Conservation (phyloP, 2,329 filamentous ascomycete genomes). For the Penicillium brevicompactum region DNA sequence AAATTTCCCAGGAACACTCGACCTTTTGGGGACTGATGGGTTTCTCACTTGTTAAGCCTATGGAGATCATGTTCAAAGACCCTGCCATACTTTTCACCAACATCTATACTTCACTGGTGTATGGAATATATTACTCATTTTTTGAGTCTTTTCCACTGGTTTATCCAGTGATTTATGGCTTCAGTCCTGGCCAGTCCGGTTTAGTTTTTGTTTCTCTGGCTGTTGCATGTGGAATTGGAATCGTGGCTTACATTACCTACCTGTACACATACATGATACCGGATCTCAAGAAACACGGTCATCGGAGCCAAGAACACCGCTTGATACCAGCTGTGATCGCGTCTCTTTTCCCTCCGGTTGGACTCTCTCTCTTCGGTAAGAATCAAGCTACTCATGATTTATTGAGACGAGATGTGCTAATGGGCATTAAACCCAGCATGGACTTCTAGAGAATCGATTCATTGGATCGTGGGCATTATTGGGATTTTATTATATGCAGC, state of each 20-base stretch:
- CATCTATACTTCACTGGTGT: background rate
- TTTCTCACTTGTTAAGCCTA: conserved; percentile 21
- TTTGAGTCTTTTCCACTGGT: conserved; percentile 4
- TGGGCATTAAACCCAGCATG: background rate
- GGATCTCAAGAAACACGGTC: background rate
- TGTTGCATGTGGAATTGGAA: background rate
- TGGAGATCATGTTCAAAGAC: conserved; percentile 1
- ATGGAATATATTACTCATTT: conserved; percentile 8
- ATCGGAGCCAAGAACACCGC: background rate
- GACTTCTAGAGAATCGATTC: background rate
- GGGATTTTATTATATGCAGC: background rate
- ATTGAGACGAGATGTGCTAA: background rate
- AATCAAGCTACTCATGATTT: too few relatives aligned
- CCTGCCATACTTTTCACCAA: conserved; percentile 1
- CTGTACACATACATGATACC: background rate
- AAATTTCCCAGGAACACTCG: conserved; percentile 33
- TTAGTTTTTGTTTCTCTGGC: background rate
- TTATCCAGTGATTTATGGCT: background rate
- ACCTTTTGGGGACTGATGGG: conserved; percentile 38
- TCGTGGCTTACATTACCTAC: background rate
- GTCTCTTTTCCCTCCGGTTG: background rate
- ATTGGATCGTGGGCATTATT: background rate
- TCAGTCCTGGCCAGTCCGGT: background rate
- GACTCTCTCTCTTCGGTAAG: background rate
- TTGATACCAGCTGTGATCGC: background rate